Percentiles rank a stretch among this genome's conserved stretches.
phyloP scores from a whole-genome alignment of 2,329 filamentous ascomycete genomes.

The Neoscytalidium dimidiatum region DNA sequence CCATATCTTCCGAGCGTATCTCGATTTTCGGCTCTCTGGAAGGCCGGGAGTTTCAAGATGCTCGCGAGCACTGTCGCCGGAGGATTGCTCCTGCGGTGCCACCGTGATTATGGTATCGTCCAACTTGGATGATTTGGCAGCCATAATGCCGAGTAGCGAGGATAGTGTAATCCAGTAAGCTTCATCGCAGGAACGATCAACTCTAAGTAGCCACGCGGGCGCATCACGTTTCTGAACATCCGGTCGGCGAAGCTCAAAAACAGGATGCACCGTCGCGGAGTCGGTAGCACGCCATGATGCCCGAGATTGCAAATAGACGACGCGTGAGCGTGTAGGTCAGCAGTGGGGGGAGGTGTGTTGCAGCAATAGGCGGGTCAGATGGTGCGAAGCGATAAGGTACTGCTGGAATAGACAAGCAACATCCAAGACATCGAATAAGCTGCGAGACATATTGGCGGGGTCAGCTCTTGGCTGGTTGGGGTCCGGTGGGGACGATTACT shows the following conservation, averaged over 20 bases:
- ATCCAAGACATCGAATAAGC: slow-evolving; percentile 1
- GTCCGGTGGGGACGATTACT: neutral
- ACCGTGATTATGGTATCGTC: neutral
- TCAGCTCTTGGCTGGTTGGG: neutral
- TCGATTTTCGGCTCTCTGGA: neutral
- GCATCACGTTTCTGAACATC: neutral
- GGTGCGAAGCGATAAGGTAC: slow-evolving; percentile 11
- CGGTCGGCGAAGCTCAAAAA: neutral
- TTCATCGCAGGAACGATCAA: neutral
- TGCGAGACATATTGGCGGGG: neutral
- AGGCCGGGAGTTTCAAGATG: neutral
- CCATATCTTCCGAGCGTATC: neutral
- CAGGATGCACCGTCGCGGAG: neutral
- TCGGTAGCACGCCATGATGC: slow-evolving; percentile 10
- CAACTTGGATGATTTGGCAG: neutral
- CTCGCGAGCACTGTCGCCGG: neutral
- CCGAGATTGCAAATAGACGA: slow-evolving; percentile 7
- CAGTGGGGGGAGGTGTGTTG: slow-evolving; percentile 8
- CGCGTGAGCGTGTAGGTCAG: neutral
- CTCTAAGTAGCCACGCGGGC: neutral
- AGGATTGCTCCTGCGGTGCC: neutral
- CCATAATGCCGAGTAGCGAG: neutral
- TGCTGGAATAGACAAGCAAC: neutral
- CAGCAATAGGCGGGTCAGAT: slow-evolving; percentile 13
- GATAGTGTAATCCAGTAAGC: neutral